Conservation (phyloP, 768 basidiomycete genomes). For the Trametes cinnabarina region DNA sequence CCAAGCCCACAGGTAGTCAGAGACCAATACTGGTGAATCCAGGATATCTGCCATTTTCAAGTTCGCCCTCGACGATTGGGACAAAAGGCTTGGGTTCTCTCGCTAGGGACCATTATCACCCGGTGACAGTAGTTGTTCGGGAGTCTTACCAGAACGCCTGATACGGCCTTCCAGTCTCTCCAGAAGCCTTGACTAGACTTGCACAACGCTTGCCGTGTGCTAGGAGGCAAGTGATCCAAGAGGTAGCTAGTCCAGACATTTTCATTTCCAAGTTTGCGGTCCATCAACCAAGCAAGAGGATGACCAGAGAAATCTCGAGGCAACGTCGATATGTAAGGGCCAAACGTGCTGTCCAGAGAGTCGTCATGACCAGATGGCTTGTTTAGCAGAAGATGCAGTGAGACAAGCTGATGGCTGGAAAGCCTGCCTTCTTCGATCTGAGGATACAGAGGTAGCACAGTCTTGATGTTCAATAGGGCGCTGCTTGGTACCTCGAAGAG, state of each 20-base stretch:
- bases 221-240: constrained; percentile 48
- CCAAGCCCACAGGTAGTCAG: constrained; percentile 84
- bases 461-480: constrained; percentile 71
- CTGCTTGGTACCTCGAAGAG: constrained; percentile 70
- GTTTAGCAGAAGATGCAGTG: constrained; percentile 76
- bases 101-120: constrained; percentile 8
- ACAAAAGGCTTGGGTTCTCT: constrained; percentile 1
- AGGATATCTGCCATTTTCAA: background rate
- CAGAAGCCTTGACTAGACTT: constrained; percentile 48
- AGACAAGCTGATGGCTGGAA: constrained; percentile 72
- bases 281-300: constrained; percentile 75
- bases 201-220: constrained; percentile 40
- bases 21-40: background rate
- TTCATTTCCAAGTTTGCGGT: constrained; percentile 17
- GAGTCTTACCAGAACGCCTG: constrained; percentile 53
- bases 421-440: constrained; percentile 29
- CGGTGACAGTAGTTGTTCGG: too few relatives aligned
- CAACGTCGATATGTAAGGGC: constrained; percentile 77
- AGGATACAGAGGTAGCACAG: constrained; percentile 63
- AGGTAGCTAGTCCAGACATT: constrained; percentile 26
- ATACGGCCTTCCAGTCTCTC: constrained; percentile 57
- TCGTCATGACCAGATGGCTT: constrained; percentile 43
- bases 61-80: constrained; percentile 9
- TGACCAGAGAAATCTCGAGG: constrained; percentile 74
- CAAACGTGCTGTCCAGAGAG: constrained; percentile 56